Percentiles rank a stretch among this genome's conserved stretches.
These are phyloP conservation scores for Dalbergia cultrata DNA, from an alignment of 306 rosid species.

Conservation along the genomic window DNA sequence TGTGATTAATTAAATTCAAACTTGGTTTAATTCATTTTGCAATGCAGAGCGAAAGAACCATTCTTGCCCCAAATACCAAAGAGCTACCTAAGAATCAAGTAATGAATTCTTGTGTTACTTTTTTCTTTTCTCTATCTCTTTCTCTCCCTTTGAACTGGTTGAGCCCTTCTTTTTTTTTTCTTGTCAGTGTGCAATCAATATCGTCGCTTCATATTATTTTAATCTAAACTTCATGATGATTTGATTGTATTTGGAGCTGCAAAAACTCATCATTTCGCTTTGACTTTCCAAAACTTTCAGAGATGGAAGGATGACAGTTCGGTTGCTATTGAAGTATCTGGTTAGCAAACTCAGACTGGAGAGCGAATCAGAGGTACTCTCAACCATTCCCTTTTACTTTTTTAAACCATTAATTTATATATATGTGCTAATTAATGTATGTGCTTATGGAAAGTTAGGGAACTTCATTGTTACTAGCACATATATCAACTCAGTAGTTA, in stretches of 20 bases:
- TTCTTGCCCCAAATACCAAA: slow-evolving; percentile 91
- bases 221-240: slow-evolving; percentile 19
- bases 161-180: not conserved
- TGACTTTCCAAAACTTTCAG: slow-evolving; percentile 53
- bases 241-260: not conserved
- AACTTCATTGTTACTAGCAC: not conserved
- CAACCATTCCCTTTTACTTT: slow-evolving; percentile 21
- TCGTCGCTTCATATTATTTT: slow-evolving; percentile 26
- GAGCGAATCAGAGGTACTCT: slow-evolving; percentile 92
- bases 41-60: slow-evolving; percentile 83
- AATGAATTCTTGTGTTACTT: not conserved
- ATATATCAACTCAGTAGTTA: not conserved
- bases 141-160: not conserved
- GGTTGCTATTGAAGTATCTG: slow-evolving; percentile 89
- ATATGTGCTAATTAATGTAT: slow-evolving; percentile 11
- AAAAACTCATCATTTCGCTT: slow-evolving; percentile 33
- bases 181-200: slow-evolving; percentile 52
- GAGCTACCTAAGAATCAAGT: slow-evolving; percentile 96
- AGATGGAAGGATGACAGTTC: slow-evolving; percentile 95
- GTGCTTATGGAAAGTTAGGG: slow-evolving; percentile 19
- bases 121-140: not conserved
- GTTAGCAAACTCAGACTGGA: slow-evolving; percentile 83
- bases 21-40: slow-evolving; percentile 28
- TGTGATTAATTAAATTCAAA: not conserved
- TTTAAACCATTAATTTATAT: not conserved